Evolutionary conservation across 352 stramenopile genomes (phyloP).

Genomic region (Peronospora destructor): DNA sequence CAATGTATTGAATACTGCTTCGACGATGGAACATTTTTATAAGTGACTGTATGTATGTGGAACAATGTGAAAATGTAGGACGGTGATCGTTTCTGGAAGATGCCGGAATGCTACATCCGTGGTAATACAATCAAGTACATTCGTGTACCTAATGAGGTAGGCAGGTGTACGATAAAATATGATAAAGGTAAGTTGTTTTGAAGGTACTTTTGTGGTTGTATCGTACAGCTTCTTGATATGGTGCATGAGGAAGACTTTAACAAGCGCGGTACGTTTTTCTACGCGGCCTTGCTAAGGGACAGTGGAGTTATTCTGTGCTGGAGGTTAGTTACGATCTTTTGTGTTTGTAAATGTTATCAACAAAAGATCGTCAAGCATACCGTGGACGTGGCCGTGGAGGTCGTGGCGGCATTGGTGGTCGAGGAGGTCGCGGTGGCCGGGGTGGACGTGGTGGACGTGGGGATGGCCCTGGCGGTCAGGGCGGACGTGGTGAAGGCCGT

Average conservation of each 20-base stretch:
- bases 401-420: conserved; percentile 43
- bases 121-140: conserved; percentile 99
- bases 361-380: conserved; percentile 61
- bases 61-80: conserved; percentile 50
- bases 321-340: conserved; percentile 10
- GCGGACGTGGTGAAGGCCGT: conserved; percentile 20
- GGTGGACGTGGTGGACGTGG: conserved; percentile 32
- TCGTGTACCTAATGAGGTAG: conserved; percentile 92
- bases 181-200: too few relatives aligned
- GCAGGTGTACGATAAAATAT: not conserved
- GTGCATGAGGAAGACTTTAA: conserved; percentile 91
- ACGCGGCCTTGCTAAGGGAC: conserved; percentile 1
- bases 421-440: conserved; percentile 36
- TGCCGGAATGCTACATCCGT: conserved; percentile 97
- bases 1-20: not conserved
- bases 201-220: not conserved
- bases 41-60: not conserved
- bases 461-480: conserved; percentile 26
- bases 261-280: conserved; percentile 47
- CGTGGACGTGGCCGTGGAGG: conserved; percentile 65
- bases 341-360: conserved; percentile 7
- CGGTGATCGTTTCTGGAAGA: conserved; percentile 96
- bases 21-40: not conserved
- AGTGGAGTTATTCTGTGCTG: conserved; percentile 4
- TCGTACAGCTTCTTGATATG: conserved; percentile 85